Conservation (phyloP, 139 green algal genomes). For the Nannochloris sp. region DNA sequence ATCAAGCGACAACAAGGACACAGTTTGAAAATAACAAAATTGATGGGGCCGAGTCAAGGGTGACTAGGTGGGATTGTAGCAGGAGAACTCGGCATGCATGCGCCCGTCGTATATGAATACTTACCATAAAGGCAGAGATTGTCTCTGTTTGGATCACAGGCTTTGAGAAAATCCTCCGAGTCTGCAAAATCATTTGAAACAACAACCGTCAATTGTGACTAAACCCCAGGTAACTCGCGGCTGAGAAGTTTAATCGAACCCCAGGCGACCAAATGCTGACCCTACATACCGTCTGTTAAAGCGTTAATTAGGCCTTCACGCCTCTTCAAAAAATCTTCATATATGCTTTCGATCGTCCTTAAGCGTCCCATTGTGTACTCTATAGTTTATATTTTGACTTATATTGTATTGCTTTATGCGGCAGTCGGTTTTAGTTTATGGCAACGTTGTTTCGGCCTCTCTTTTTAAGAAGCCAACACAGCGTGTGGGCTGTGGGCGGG, state of each 20-base stretch:
- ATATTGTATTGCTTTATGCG: too few relatives aligned
- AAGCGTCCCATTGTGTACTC: background rate
- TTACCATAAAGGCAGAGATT: constrained; percentile 96
- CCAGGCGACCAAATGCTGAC: too few relatives aligned
- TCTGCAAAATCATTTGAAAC: constrained; percentile 3
- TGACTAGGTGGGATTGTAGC: background rate
- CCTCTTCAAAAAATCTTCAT: constrained; percentile 19
- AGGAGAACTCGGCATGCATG: background rate
- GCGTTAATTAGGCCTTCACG: constrained; percentile 22
- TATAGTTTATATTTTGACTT: too few relatives aligned
- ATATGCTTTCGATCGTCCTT: constrained; percentile 15
- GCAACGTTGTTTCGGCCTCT: too few relatives aligned
- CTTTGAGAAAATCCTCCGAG: constrained; percentile 47
- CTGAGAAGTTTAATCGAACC: too few relatives aligned
- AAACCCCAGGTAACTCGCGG: too few relatives aligned
- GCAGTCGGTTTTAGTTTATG: too few relatives aligned
- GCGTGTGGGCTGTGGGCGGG: too few relatives aligned
- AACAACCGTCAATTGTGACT: background rate
- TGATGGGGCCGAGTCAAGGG: background rate
- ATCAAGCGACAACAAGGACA: background rate
- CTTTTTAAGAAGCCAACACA: too few relatives aligned
- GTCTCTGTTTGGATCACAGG: constrained; percentile 83
- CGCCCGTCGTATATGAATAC: constrained; percentile 4
- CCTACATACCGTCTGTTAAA: constrained; percentile 22
- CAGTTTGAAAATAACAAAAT: background rate